Base-by-base conservation (phyloP, 2,329 filamentous ascomycete genomes). In the Fusarium begoniae region DNA sequence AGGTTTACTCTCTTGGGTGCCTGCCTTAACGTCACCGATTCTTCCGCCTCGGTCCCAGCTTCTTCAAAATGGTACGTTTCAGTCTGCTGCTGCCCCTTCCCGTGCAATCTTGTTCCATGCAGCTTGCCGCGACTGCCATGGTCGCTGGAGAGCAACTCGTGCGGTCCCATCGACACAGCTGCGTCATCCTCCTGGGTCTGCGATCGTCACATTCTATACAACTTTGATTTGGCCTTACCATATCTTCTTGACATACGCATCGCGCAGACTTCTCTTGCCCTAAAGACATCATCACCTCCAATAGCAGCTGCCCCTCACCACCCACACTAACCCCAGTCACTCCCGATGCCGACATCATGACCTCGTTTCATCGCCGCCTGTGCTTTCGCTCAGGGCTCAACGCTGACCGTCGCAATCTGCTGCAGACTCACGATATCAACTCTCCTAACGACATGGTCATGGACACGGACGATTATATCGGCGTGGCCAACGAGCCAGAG, bases 401-500 rank as follows among this genome's bases (percentile, higher is more conserved):
- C 67, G 72, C 81, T 83, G 69, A 83, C 79, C 58, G 57, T 44
- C 48, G 56, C 50, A 41, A 57, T 60, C 55, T 48, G 54, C 69
- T 67, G 15, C 80, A 89, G 86, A 87, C 85, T 78, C 87, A 87
- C 82, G 87, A 87, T 79, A 83, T 88, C 61, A 85, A 87, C 71
- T 89, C 88, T 58, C 88, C 87, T 20, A 89, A 86, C 80, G 86
- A 88, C 77, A 88, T 89, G 87, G 82, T 87, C 79, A 82, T 89
- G 76, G 88, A 89, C 75, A 84, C 85, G 35, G 86, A 87, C 78
- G 88, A 90, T 76, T 88, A 88, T 63, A 84, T 88, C 76, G 85
- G 87, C 78, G 84, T 84, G 74, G 81, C 84, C 70, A 83, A 85
- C 77, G 82, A 84, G 62, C 79, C 82, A 68, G 88, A 90, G 73